A percentile compares a stretch with the other conserved stretches of the same genome.
Evolutionary conservation across 1,284 basidiomycete species (phyloP).

Genomic region (Retiboletus flavoniger): DNA sequence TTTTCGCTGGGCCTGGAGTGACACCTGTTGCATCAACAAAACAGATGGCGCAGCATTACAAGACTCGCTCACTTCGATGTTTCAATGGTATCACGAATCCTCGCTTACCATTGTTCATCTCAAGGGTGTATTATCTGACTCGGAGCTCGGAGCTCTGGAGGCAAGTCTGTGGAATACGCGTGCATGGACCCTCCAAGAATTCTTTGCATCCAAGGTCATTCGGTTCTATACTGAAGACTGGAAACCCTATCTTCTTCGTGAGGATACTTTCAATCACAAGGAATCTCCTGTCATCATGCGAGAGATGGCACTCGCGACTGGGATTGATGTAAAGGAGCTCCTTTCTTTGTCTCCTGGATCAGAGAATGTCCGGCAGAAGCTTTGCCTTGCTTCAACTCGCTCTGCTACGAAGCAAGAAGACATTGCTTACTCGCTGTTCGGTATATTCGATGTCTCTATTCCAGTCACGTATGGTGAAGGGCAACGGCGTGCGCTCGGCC

Average conservation of each 20-base stretch:
- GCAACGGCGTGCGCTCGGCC: slow-evolving; percentile 19
- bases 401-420: slow-evolving; percentile 21
- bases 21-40: slow-evolving; percentile 12
- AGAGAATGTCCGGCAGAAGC: slow-evolving; percentile 21
- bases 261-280: slow-evolving; percentile 18
- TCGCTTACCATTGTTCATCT: slow-evolving; percentile 27
- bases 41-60: slow-evolving; percentile 15
- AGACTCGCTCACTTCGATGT: slow-evolving; percentile 28
- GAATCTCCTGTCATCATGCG: slow-evolving; percentile 14
- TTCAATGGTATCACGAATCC: slow-evolving; percentile 24
- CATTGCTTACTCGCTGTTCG: slow-evolving; percentile 21
- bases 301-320: slow-evolving; percentile 21
- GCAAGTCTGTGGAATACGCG: slow-evolving; percentile 23
- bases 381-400: slow-evolving; percentile 20
- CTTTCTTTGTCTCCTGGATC: slow-evolving; percentile 18
- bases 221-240: slow-evolving; percentile 23
- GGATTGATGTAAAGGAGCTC: slow-evolving; percentile 11
- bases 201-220: slow-evolving; percentile 23
- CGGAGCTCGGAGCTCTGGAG: slow-evolving; percentile 2
- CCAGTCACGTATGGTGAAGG: slow-evolving; percentile 23
- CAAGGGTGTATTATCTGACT: slow-evolving; percentile 13
- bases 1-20: slow-evolving; percentile 29
- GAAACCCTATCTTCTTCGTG: slow-evolving; percentile 19
- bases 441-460: slow-evolving; percentile 24
- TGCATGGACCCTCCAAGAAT: slow-evolving; percentile 30